phyloP scores from a whole-genome alignment of 768 basidiomycete species.

The Hypholoma fasciculare region DNA sequence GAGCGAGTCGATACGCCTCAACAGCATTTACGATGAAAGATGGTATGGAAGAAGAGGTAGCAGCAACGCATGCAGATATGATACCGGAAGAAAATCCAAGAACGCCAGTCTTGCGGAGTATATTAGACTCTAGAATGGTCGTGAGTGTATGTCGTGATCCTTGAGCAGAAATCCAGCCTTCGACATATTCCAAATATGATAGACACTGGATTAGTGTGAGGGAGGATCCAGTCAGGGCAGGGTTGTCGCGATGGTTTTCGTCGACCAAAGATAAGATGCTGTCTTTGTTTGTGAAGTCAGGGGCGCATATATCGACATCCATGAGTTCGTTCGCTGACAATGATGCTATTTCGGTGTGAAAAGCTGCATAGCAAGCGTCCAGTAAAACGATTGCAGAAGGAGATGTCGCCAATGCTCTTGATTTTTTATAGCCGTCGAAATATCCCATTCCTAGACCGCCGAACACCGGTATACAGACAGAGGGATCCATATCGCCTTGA shows the following conservation, averaged over 20 bases:
- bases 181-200: slow-evolving; percentile 49
- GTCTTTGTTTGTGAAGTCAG: slow-evolving; percentile 42
- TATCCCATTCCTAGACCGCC: slow-evolving; percentile 53
- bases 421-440: slow-evolving; percentile 27
- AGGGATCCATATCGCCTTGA: slow-evolving; percentile 3
- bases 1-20: slow-evolving; percentile 48
- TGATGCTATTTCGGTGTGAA: slow-evolving; percentile 47
- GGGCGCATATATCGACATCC: slow-evolving; percentile 36
- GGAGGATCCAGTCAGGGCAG: slow-evolving; percentile 46
- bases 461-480: slow-evolving; percentile 48
- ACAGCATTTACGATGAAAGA: slow-evolving; percentile 44
- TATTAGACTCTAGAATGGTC: slow-evolving; percentile 33
- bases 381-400: slow-evolving; percentile 44
- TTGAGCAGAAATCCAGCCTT: slow-evolving; percentile 10
- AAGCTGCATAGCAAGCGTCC: slow-evolving; percentile 49
- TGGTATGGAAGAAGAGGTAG: slow-evolving; percentile 37
- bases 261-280: slow-evolving; percentile 38
- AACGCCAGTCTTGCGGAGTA: slow-evolving; percentile 33
- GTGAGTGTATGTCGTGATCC: slow-evolving; percentile 20
- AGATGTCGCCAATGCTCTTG: slow-evolving; percentile 31
- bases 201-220: slow-evolving; percentile 54
- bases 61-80: slow-evolving; percentile 52
- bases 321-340: slow-evolving; percentile 38
- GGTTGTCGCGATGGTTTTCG: slow-evolving; percentile 39
- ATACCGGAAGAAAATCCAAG: slow-evolving; percentile 61